Percentiles rank a stretch among this genome's conserved stretches.
Evolutionary conservation across 371 early-diverging fungal genomes (phyloP).

Genomic region (Polyrhizophydium stewartii): DNA sequence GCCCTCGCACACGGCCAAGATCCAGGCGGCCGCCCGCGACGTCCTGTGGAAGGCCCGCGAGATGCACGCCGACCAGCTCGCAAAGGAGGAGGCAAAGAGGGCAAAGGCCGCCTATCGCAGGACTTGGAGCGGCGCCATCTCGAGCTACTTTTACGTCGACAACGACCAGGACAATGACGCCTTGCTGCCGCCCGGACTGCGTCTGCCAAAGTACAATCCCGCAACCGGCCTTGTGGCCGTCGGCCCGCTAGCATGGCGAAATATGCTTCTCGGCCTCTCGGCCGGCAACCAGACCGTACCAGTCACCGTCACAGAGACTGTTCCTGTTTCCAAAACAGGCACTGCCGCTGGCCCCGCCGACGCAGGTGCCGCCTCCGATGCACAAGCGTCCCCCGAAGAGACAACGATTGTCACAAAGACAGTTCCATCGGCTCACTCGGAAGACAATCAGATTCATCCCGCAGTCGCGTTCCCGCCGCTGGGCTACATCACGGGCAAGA

Average conservation of each 20-base stretch:
- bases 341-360: background rate
- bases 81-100: constrained; percentile 5
- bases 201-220: constrained; percentile 20
- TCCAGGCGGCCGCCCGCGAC: constrained; percentile 20
- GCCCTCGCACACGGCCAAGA: constrained; percentile 12
- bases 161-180: background rate
- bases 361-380: background rate
- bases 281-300: constrained; percentile 19
- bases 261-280: constrained; percentile 31
- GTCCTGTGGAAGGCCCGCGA: constrained; percentile 27
- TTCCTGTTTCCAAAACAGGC: background rate
- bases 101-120: background rate
- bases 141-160: background rate
- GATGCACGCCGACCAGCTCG: background rate
- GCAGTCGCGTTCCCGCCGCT: constrained; percentile 19
- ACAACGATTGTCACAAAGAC: background rate
- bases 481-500: constrained; percentile 27
- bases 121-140: constrained; percentile 5
- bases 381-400: background rate
- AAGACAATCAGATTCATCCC: background rate
- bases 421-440: background rate
- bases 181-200: background rate
- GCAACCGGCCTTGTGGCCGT: constrained; percentile 31
- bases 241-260: constrained; percentile 36
- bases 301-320: background rate